phyloP scores from a whole-genome alignment of 2,329 filamentous ascomycete genomes.

The Amesomyces nigricolor region DNA sequence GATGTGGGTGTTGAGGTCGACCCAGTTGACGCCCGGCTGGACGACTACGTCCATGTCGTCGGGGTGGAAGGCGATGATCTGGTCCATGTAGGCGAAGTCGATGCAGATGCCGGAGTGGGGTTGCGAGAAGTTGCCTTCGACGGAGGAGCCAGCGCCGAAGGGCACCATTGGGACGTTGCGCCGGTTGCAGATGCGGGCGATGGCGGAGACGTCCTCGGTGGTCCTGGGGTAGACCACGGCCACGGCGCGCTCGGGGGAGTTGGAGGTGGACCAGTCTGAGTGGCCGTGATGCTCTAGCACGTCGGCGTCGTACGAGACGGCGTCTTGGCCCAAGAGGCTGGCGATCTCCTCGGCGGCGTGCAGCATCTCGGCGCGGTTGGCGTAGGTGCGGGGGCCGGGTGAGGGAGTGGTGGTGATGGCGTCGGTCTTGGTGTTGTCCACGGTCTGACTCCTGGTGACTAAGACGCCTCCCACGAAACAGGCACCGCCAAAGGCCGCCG shows the following conservation, averaged over 20 bases:
- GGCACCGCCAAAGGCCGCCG: neutral
- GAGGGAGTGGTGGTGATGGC: neutral
- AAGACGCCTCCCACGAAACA: constrained; percentile 12
- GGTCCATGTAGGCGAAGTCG: constrained; percentile 64
- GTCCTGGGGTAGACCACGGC: constrained; percentile 59
- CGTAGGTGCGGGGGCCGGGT: constrained; percentile 12
- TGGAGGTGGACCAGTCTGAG: constrained; percentile 66
- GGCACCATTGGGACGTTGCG: constrained; percentile 65
- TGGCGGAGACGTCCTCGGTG: constrained; percentile 58
- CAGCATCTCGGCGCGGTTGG: constrained; percentile 20
- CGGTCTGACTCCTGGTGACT: neutral
- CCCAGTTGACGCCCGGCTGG: constrained; percentile 73
- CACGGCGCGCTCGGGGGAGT: constrained; percentile 56
- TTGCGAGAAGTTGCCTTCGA: constrained; percentile 67
- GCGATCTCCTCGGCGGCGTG: constrained; percentile 53
- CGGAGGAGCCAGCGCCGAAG: constrained; percentile 64
- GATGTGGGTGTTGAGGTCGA: constrained; percentile 67
- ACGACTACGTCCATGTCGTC: constrained; percentile 68
- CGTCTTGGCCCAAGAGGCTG: constrained; percentile 48
- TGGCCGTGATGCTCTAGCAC: constrained; percentile 60
- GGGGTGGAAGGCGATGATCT: constrained; percentile 57
- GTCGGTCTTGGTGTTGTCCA: neutral
- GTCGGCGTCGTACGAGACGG: constrained; percentile 58
- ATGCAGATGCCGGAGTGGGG: constrained; percentile 64
- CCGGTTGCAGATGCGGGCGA: constrained; percentile 57